Conservation (phyloP, 257 asterid species). For the Plantago major region DNA sequence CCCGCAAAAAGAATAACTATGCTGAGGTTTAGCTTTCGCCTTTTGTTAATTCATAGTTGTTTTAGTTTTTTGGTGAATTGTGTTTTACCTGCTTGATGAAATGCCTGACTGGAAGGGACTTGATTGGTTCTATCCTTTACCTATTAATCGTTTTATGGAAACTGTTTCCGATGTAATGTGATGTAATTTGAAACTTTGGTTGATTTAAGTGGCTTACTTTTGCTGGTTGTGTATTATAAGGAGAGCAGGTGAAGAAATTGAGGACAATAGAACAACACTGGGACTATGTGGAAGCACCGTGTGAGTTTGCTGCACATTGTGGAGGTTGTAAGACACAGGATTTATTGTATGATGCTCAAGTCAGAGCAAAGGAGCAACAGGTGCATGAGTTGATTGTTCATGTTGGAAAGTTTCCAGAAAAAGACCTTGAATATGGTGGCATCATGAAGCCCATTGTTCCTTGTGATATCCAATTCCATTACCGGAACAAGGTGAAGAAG, state of each 20-base stretch:
- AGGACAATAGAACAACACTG: constrained; percentile 65
- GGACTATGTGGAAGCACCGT: constrained; percentile 84
- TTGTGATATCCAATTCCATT: constrained; percentile 80
- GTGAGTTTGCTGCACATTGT: constrained; percentile 80
- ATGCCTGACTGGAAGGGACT: neutral
- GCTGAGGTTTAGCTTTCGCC: constrained; percentile 58
- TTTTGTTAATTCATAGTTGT: neutral
- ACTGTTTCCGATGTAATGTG: too few species aligned
- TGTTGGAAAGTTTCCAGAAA: constrained; percentile 66
- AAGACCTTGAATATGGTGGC: constrained; percentile 41
- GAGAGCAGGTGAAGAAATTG: constrained; percentile 71
- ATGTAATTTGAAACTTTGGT: too few species aligned
- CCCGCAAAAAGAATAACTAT: constrained; percentile 65
- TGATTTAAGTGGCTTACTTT: too few species aligned
- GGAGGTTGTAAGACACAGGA: constrained; percentile 97
- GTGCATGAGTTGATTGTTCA: constrained; percentile 69
- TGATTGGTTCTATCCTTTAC: too few species aligned
- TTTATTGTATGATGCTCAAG: constrained; percentile 77
- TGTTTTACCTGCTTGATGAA: constrained; percentile 10
- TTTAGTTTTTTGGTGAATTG: neutral
- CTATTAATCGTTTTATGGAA: too few species aligned
- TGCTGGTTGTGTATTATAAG: constrained; percentile 7
- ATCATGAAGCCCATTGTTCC: constrained; percentile 85
- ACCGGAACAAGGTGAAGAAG: constrained; percentile 69
- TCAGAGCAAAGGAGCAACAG: constrained; percentile 81